A percentile compares a stretch with the other conserved stretches of the same genome.
Conservation (phyloP, 495 filamentous ascomycete species). For the Talaromyces liani region DNA sequence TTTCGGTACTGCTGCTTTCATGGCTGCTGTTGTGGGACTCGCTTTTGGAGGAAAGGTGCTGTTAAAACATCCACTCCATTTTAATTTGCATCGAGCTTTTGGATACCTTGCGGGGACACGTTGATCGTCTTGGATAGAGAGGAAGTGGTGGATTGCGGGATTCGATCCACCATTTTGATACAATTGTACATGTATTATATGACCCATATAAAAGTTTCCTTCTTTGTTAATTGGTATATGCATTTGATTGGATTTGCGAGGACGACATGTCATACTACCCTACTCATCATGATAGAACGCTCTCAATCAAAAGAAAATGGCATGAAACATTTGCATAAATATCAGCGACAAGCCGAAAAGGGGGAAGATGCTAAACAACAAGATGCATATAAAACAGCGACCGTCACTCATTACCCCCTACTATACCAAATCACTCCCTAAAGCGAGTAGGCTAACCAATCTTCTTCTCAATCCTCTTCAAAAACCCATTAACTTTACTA, state of each 20-base stretch:
- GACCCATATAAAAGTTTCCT: neutral
- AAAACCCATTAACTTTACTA: constrained; percentile 67
- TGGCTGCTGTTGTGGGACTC: constrained; percentile 18
- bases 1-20: constrained; percentile 21
- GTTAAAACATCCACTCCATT: constrained; percentile 25
- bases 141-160: neutral
- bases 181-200: neutral
- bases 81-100: constrained; percentile 7
- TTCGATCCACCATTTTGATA: neutral
- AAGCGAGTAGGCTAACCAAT: constrained; percentile 35
- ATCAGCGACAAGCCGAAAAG: neutral
- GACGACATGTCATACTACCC: neutral
- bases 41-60: constrained; percentile 14
- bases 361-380: neutral
- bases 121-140: neutral
- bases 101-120: neutral
- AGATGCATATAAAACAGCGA: neutral
- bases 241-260: neutral
- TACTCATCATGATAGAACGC: neutral
- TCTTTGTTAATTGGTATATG: neutral
- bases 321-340: neutral
- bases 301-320: neutral
- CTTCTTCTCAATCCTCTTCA: constrained; percentile 88
- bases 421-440: too few relatives aligned
- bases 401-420: neutral